phyloP scores from a whole-genome alignment of 2,329 filamentous ascomycete genomes.

The Fusarium musae region DNA sequence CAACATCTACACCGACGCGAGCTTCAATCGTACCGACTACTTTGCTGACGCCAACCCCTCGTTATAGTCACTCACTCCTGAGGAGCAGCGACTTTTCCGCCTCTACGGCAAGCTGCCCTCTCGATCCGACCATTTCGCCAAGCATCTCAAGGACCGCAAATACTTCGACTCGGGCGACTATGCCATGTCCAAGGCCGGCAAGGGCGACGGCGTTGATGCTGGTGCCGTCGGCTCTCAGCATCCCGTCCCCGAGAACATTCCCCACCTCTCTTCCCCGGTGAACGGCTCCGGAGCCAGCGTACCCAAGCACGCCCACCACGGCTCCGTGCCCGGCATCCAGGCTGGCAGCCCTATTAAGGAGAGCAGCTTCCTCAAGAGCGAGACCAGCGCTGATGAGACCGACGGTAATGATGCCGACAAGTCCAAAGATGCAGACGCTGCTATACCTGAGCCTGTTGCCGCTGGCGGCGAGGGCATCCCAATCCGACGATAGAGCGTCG shows the following conservation, averaged over 20 bases:
- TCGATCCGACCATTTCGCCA: constrained; percentile 95
- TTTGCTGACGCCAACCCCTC: constrained; percentile 34
- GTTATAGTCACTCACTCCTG: constrained; percentile 83
- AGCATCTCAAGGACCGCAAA: constrained; percentile 99
- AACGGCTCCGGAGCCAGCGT: constrained; percentile 46
- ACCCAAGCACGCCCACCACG: constrained; percentile 55
- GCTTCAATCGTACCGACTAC: background rate
- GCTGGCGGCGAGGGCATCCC: constrained; percentile 62
- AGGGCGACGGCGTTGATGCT: constrained; percentile 92
- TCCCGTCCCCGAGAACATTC: constrained; percentile 94
- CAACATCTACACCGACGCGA: background rate
- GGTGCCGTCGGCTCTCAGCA: constrained; percentile 95
- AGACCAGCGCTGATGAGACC: constrained; percentile 75
- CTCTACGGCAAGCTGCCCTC: constrained; percentile 98
- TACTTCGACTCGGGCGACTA: constrained; percentile 98
- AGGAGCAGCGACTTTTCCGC: constrained; percentile 96
- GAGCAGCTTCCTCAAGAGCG: constrained; percentile 84
- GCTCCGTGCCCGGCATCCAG: constrained; percentile 61
- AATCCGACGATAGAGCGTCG: constrained; percentile 64
- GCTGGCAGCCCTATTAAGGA: constrained; percentile 90
- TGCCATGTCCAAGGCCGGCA: constrained; percentile 95
- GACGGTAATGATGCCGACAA: constrained; percentile 48
- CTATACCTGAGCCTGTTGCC: constrained; percentile 33
- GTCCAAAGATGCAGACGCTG: constrained; percentile 51
- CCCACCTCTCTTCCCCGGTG: constrained; percentile 80